These are phyloP conservation scores for Venturiaceae sp. DNA, from an alignment of 2,329 filamentous ascomycete species.

Conservation along the genomic window DNA sequence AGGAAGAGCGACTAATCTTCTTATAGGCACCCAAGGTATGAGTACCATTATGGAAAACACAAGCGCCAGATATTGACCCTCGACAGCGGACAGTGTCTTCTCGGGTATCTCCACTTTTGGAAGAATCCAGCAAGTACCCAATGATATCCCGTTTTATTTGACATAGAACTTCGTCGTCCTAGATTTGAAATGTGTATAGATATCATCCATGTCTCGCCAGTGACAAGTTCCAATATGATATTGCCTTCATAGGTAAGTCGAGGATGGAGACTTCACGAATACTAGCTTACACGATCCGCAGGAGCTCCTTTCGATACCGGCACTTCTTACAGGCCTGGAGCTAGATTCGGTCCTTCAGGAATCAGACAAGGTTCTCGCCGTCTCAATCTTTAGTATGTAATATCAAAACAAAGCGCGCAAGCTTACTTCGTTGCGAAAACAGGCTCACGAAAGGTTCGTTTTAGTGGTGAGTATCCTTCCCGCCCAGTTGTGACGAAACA, in stretches of 20 bases:
- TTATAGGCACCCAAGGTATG: conserved; percentile 1
- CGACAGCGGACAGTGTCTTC: conserved; percentile 67
- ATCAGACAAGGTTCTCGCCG: conserved; percentile 80
- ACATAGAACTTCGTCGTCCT: conserved; percentile 1
- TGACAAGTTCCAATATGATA: conserved; percentile 64
- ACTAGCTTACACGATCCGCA: conserved; percentile 19
- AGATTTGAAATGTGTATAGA: conserved; percentile 3
- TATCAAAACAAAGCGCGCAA: conserved; percentile 11
- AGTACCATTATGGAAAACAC: not conserved
- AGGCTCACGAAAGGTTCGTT: conserved; percentile 41
- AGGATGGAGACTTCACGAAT: not conserved
- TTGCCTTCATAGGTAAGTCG: conserved; percentile 67
- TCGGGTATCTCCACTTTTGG: conserved; percentile 83
- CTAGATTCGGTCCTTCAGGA: conserved; percentile 73
- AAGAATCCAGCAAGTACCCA: conserved; percentile 43
- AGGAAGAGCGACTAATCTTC: not conserved
- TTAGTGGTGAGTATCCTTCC: conserved; percentile 39
- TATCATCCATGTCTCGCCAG: conserved; percentile 70
- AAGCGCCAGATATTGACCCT: not conserved
- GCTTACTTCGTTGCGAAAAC: conserved; percentile 18
- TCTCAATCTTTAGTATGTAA: conserved; percentile 73
- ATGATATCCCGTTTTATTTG: not conserved
- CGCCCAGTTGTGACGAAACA: no score
- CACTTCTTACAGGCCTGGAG: conserved; percentile 63
- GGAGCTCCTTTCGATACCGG: conserved; percentile 72